Base-by-base conservation (phyloP, 2,329 filamentous ascomycete species). In the Monilinia polystroma region DNA sequence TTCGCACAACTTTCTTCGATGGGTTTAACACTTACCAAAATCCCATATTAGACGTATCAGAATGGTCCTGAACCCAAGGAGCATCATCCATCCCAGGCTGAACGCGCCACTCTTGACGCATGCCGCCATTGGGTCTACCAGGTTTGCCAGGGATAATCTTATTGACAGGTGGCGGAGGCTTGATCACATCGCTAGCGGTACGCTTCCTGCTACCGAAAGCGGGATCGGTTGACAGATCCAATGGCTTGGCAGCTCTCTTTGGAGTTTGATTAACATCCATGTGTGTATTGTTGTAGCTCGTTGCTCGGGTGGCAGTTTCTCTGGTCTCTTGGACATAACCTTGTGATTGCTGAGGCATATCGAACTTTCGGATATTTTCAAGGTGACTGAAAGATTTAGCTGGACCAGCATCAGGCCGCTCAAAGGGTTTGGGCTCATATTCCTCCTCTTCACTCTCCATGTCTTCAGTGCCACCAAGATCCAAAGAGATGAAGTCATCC, bases 401-500 rank as follows among this genome's bases (percentile, higher is more conserved):
- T 35, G 35, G 63, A 41, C 29, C 16, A 16, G 35, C 14, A 26
- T 49, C 45, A 16, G 38, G 29, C 6, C 35, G n/a, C 49, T 70
- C 73, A 45, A 70, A 71, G 56, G 75, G 73, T 38, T 73, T 70
- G 4, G 68, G 52, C 20, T 52, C 53, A 16, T 55, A 54, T 11
- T 66, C 54, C 51, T 60, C 63, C 26, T 56, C 53, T 41, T 59
- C 64, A 20, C 75, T 72, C 35, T 77, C 73, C 6, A 70, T 55
- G 49, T 70, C 66, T 29, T 70, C 67, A 3, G 68, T 64, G 26
- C 78, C 76, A 57, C 84, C 85, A 55, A 90, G 82, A 71, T 88
- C 90, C 68, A 94, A 91, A 0, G 94, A 96, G 66, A 99, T 97
- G 75, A 97, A 98, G 72, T 99, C 94, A 67, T 90, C 89, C 29